A percentile compares a stretch with the other conserved stretches of the same genome.
Conservation (phyloP, 148 eudicot species). For the Persicaria tinctoria region DNA sequence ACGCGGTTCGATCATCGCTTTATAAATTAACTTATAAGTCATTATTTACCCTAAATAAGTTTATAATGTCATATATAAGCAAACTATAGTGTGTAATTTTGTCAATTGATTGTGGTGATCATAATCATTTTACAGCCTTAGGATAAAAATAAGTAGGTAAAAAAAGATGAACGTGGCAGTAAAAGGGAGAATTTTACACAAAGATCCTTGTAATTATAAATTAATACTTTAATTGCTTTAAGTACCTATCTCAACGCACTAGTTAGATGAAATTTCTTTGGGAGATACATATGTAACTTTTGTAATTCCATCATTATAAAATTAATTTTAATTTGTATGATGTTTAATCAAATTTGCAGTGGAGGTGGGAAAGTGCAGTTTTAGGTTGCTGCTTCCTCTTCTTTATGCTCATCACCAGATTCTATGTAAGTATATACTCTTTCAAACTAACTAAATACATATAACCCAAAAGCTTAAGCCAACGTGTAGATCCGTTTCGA, state of each 20-base stretch:
- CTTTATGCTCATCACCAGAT: conserved; percentile 41
- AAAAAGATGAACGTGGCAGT: not conserved
- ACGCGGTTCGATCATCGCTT: conserved; percentile 23
- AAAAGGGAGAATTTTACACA: not conserved
- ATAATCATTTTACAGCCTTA: not conserved
- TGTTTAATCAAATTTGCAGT: conserved; percentile 28
- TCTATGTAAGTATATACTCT: conserved; percentile 32
- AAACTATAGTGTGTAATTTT: too few species aligned
- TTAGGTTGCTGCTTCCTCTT: conserved; percentile 46
- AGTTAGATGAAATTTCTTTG: not conserved
- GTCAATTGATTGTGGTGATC: too few species aligned
- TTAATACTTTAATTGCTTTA: not conserved
- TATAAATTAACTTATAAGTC: not conserved
- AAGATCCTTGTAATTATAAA: not conserved
- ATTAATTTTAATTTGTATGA: not conserved
- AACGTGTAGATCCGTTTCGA: not conserved
- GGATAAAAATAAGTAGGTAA: not conserved
- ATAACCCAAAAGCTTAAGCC: not conserved
- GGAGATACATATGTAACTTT: not conserved
- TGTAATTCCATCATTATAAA: not conserved
- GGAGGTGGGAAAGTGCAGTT: conserved; percentile 59
- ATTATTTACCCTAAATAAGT: too few species aligned
- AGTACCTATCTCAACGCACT: not conserved
- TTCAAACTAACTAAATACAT: not conserved
- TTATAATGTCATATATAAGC: too few species aligned